Evolutionary conservation across 2,329 filamentous ascomycete genomes (phyloP).

Genomic region (Cercospora brassicicola): DNA sequence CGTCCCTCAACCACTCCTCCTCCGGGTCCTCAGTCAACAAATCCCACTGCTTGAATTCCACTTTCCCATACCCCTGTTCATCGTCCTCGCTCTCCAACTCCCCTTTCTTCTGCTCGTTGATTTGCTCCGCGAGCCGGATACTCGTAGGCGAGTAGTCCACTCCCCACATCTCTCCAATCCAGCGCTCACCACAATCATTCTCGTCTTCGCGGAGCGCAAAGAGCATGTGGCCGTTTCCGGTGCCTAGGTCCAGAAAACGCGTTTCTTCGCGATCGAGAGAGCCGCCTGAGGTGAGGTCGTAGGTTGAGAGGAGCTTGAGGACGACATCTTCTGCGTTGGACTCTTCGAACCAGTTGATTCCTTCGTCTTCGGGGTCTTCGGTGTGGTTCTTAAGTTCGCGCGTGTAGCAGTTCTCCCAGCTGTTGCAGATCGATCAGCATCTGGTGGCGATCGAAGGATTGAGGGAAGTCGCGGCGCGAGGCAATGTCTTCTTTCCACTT

Average conservation of each 20-base stretch:
- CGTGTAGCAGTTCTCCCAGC: constrained; percentile 66
- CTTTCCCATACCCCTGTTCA: constrained; percentile 25
- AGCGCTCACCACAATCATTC: constrained; percentile 47
- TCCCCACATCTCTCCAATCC: constrained; percentile 71
- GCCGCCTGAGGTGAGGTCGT: constrained; percentile 50
- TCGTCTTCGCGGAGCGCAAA: constrained; percentile 70
- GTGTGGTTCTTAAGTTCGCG: constrained; percentile 70
- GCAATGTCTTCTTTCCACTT: constrained; percentile 40
- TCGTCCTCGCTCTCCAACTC: constrained; percentile 2
- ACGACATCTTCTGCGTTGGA: constrained; percentile 82
- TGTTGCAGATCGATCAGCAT: constrained; percentile 22
- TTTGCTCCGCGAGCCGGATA: constrained; percentile 68
- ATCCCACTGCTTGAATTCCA: constrained; percentile 57
- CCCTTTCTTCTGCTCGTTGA: constrained; percentile 43
- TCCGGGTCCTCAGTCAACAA: constrained; percentile 46
- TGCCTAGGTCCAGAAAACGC: constrained; percentile 81
- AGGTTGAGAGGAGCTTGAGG: constrained; percentile 58
- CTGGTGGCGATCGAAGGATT: not conserved
- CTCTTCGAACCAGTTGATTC: constrained; percentile 96
- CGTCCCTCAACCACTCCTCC: constrained; percentile 58
- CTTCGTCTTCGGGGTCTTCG: constrained; percentile 72
- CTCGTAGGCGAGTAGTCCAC: constrained; percentile 83
- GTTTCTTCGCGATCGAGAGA: constrained; percentile 50
- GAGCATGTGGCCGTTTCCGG: constrained; percentile 90
- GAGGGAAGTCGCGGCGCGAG: not conserved